A percentile compares a stretch with the other conserved stretches of the same genome.
phyloP scores from a whole-genome alignment of 805 yeast species.

The Hanseniaspora valbyensis region DNA sequence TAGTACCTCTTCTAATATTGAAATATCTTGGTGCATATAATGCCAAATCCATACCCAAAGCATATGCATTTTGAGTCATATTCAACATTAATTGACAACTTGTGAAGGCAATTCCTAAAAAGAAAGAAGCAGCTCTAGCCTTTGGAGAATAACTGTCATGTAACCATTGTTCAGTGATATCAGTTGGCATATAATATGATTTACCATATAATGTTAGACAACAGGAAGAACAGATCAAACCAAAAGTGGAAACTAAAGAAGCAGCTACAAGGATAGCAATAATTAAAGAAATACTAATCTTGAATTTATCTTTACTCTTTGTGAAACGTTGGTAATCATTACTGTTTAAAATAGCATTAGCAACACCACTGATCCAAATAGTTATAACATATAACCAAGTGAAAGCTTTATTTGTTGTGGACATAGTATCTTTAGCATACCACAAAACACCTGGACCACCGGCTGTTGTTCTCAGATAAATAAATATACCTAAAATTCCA shows the following conservation, averaged over 20 bases:
- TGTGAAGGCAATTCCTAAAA: constrained; percentile 30
- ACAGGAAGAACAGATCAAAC: constrained; percentile 32
- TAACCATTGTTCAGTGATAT: constrained; percentile 33
- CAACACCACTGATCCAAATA: constrained; percentile 33
- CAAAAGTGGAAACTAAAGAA: constrained; percentile 33
- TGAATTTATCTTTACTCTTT: constrained; percentile 18
- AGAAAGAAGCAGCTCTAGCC: constrained; percentile 35
- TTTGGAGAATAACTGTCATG: constrained; percentile 28
- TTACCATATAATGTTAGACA: constrained; percentile 29
- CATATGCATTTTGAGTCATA: constrained; percentile 31
- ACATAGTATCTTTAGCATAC: constrained; percentile 22
- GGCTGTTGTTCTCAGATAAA: constrained; percentile 24
- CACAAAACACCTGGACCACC: constrained; percentile 31
- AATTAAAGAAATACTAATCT: constrained; percentile 5
- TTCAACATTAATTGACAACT: constrained; percentile 31
- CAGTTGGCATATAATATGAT: constrained; percentile 33
- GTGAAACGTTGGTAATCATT: constrained; percentile 36
- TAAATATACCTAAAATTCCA: constrained; percentile 28
- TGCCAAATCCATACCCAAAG: constrained; percentile 34
- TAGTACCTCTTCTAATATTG: constrained; percentile 31
- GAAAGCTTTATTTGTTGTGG: constrained; percentile 23
- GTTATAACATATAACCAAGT: constrained; percentile 33
- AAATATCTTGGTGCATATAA: constrained; percentile 30
- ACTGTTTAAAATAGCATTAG: constrained; percentile 33
- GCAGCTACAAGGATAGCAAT: constrained; percentile 31